Conservation (phyloP, 2,329 filamentous ascomycete genomes). For the Aspergillus tubingensis region DNA sequence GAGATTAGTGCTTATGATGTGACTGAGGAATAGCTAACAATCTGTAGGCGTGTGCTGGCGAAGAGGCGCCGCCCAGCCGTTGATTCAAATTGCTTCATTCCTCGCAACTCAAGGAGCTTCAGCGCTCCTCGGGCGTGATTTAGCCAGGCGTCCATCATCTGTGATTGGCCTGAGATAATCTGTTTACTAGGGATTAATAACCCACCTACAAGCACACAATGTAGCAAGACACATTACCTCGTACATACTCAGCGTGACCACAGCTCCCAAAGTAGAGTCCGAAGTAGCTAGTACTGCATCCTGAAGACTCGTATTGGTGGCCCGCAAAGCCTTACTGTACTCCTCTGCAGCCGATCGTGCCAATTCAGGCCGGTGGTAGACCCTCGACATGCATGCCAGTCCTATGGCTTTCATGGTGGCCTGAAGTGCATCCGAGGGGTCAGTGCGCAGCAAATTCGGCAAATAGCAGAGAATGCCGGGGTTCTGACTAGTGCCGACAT, state of each 20-base stretch:
- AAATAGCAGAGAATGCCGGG: slow-evolving; percentile 16
- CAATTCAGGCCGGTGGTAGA: not conserved
- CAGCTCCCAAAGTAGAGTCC: slow-evolving; percentile 21
- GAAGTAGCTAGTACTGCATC: slow-evolving; percentile 8
- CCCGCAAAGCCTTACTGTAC: slow-evolving; percentile 16
- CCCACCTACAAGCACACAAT: too few species aligned
- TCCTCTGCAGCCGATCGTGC: slow-evolving; percentile 5
- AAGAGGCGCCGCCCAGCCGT: slow-evolving; percentile 12
- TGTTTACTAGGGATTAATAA: too few species aligned
- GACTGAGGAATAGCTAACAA: slow-evolving; percentile 1
- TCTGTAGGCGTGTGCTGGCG: slow-evolving; percentile 10
- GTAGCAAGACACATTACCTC: slow-evolving; percentile 12
- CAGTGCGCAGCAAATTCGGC: slow-evolving; percentile 1
- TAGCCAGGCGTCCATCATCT: slow-evolving; percentile 13
- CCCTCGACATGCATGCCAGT: slow-evolving; percentile 15
- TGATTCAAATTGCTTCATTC: slow-evolving; percentile 13
- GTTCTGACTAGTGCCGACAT: slow-evolving; percentile 11
- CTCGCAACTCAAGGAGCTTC: slow-evolving; percentile 19
- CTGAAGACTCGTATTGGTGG: slow-evolving; percentile 16
- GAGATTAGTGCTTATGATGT: not conserved
- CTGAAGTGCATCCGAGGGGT: slow-evolving; percentile 14
- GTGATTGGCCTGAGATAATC: too few species aligned
- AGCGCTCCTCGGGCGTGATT: slow-evolving; percentile 18
- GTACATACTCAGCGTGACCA: slow-evolving; percentile 19
- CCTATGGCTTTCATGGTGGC: slow-evolving; percentile 17